A percentile compares a stretch with the other conserved stretches of the same genome.
Evolutionary conservation across 1,284 basidiomycete species (phyloP).

Genomic region (Moesziomyces parantarcticus): DNA sequence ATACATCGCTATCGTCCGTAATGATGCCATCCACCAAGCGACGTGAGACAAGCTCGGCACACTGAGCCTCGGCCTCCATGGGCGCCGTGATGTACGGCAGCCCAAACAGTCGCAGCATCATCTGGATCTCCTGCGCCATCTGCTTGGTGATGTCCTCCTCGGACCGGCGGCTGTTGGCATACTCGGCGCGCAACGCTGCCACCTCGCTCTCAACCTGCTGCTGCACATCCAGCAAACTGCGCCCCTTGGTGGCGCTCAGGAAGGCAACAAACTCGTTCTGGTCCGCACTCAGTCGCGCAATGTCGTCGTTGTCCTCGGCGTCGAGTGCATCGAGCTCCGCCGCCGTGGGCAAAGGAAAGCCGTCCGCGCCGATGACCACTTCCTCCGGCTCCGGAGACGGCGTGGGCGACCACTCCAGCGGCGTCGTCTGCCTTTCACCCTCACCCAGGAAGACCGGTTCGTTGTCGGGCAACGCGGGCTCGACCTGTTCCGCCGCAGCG

Average conservation of each 20-base stretch:
- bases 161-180: slow-evolving; percentile 88
- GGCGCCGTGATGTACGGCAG: slow-evolving; percentile 98
- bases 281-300: slow-evolving; percentile 72
- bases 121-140: slow-evolving; percentile 95
- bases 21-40: slow-evolving; percentile 95
- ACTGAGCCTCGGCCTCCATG: slow-evolving; percentile 98
- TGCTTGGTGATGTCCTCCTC: slow-evolving; percentile 94
- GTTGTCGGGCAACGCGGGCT: background rate
- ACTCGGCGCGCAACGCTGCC: slow-evolving; percentile 80
- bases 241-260: slow-evolving; percentile 81
- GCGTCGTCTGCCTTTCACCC: slow-evolving; percentile 26
- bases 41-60: slow-evolving; percentile 86
- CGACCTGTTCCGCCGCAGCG: slow-evolving; percentile 24
- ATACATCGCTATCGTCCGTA: slow-evolving; percentile 98
- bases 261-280: slow-evolving; percentile 79
- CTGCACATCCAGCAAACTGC: slow-evolving; percentile 72
- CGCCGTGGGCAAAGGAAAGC: slow-evolving; percentile 80
- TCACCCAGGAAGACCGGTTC: background rate
- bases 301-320: slow-evolving; percentile 75
- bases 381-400: slow-evolving; percentile 66
- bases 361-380: slow-evolving; percentile 61
- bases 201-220: slow-evolving; percentile 94
- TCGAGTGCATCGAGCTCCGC: slow-evolving; percentile 75
- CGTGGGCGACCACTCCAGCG: slow-evolving; percentile 55
- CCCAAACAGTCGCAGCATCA: slow-evolving; percentile 84